A percentile compares a stretch with the other conserved stretches of the same genome.
Evolutionary conservation across 2,329 filamentous ascomycete species (phyloP).

Genomic region (Penicillium sp.): DNA sequence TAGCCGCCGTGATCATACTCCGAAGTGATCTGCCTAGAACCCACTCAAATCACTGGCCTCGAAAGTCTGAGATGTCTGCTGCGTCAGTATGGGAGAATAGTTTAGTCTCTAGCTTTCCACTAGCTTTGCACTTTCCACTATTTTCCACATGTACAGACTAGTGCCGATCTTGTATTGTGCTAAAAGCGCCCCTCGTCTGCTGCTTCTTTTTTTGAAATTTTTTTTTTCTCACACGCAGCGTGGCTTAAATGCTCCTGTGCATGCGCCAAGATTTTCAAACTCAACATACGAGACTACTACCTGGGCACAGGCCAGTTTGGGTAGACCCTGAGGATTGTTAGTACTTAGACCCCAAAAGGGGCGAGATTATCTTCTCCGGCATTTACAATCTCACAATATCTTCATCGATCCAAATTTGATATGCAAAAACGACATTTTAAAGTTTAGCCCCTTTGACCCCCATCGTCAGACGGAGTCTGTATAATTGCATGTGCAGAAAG

Average conservation of each 20-base stretch:
- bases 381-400: neutral
- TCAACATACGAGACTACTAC: neutral
- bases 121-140: too few relatives aligned
- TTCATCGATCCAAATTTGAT: neutral
- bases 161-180: neutral
- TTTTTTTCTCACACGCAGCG: too few relatives aligned
- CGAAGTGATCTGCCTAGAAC: neutral
- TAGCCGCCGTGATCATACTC: neutral
- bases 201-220: too few relatives aligned
- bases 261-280: neutral
- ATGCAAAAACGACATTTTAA: neutral
- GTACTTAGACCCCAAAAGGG: neutral
- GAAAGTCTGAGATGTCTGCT: too few relatives aligned
- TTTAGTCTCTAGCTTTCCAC: neutral
- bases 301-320: neutral
- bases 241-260: neutral
- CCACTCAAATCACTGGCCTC: neutral
- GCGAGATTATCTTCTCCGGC: neutral
- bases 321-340: neutral
- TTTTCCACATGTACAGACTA: neutral
- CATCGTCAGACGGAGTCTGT: neutral
- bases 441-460: neutral
- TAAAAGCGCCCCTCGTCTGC: neutral
- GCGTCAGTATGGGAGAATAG: neutral
- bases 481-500: too few relatives aligned